phyloP scores from a whole-genome alignment of 1,284 basidiomycete species.

The Ceratobasidium sp. region DNA sequence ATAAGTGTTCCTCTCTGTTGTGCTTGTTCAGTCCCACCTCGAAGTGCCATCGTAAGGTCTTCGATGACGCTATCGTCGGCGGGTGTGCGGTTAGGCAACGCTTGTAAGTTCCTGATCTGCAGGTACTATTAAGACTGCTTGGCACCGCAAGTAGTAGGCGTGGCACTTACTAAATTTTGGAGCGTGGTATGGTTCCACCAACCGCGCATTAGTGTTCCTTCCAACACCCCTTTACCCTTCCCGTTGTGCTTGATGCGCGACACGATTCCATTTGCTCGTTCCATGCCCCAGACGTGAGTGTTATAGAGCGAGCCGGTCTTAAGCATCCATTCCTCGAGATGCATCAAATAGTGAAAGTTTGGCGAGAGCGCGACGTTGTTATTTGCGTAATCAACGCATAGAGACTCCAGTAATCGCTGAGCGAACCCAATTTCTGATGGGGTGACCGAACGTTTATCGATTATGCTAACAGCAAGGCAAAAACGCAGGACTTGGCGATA shows the following conservation, averaged over 20 bases:
- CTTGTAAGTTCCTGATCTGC: not conserved
- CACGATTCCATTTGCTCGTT: constrained; percentile 15
- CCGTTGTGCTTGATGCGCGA: constrained; percentile 28
- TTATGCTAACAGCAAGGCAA: not conserved
- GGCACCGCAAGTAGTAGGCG: no score
- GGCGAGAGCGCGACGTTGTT: not conserved
- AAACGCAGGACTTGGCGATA: constrained; percentile 28
- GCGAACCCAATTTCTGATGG: constrained; percentile 7
- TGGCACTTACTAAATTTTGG: constrained; percentile 6
- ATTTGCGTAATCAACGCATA: not conserved
- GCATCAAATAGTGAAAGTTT: constrained; percentile 35
- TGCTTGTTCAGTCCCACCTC: constrained; percentile 17
- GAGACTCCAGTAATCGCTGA: not conserved
- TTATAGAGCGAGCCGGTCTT: constrained; percentile 23
- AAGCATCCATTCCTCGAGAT: constrained; percentile 25
- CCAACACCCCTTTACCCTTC: not conserved
- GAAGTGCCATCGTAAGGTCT: not conserved
- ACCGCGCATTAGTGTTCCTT: constrained; percentile 29
- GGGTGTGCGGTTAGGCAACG: constrained; percentile 5
- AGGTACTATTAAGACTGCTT: not conserved
- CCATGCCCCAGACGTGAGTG: constrained; percentile 36
- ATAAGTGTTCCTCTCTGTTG: constrained; percentile 20
- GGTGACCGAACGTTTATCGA: constrained; percentile 4
- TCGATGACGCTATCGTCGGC: constrained; percentile 6
- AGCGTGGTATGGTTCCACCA: constrained; percentile 15